Conservation (phyloP, 2,329 filamentous ascomycete species). For the Penicillium paneum region DNA sequence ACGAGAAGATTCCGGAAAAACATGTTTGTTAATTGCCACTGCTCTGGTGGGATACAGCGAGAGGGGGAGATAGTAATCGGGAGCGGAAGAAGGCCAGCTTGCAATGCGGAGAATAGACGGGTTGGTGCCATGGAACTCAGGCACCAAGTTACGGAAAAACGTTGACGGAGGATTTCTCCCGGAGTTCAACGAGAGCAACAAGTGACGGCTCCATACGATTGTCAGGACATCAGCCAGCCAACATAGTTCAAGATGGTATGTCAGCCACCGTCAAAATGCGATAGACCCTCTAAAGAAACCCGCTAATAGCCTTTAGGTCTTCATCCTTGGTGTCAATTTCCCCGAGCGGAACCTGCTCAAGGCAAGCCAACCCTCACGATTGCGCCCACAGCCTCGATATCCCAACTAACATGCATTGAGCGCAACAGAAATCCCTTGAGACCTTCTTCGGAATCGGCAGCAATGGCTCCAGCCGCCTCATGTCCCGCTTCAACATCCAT, state of each 20-base stretch:
- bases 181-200: conserved; percentile 17
- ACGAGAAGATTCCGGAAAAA: conserved; percentile 41
- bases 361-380: conserved; percentile 49
- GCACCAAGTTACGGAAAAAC: conserved; percentile 28
- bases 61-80: conserved; percentile 14
- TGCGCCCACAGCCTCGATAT: conserved; percentile 4
- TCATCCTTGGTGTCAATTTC: conserved; percentile 85
- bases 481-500: conserved; percentile 88
- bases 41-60: conserved; percentile 16
- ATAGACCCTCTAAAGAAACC: not conserved
- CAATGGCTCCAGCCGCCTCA: conserved; percentile 66
- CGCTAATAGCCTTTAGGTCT: conserved; percentile 57
- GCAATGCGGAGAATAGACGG: conserved; percentile 27
- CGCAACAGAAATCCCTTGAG: conserved; percentile 57
- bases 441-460: conserved; percentile 83
- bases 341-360: conserved; percentile 77
- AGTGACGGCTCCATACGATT: conserved; percentile 12
- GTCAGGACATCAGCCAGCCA: conserved; percentile 8
- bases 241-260: conserved; percentile 32
- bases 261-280: not conserved
- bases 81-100: conserved; percentile 35
- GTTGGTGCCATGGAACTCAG: not conserved
- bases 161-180: conserved; percentile 33
- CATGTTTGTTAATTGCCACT: conserved; percentile 31
- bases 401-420: conserved; percentile 7